These are phyloP conservation scores for Citrus reticulata DNA, from an alignment of 345 rosid genomes.

Conservation along the genomic window DNA sequence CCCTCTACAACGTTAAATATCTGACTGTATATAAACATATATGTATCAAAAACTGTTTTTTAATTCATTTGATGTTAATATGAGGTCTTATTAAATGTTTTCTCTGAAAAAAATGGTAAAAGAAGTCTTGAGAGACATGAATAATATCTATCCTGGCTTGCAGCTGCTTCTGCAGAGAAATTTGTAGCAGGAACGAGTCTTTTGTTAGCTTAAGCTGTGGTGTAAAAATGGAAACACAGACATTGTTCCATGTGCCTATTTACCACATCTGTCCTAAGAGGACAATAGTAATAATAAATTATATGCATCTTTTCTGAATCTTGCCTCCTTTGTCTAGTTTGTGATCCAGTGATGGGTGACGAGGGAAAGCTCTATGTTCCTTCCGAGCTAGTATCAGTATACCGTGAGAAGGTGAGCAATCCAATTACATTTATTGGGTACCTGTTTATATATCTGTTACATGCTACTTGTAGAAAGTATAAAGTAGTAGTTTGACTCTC, in stretches of 20 bases:
- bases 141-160: background rate
- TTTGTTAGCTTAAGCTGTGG: background rate
- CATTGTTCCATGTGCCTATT: background rate
- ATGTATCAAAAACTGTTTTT: background rate
- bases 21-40: background rate
- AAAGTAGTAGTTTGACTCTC: background rate
- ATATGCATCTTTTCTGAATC: conserved; percentile 14
- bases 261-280: background rate
- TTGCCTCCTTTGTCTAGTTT: conserved; percentile 48
- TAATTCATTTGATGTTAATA: background rate
- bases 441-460: background rate
- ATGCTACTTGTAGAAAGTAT: background rate
- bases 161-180: background rate
- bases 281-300: background rate
- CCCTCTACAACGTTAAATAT: background rate
- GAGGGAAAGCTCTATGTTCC: conserved; percentile 99
- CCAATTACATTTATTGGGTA: background rate
- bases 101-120: background rate
- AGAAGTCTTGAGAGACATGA: background rate
- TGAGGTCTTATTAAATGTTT: background rate
- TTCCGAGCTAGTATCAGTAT: conserved; percentile 71
- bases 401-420: conserved; percentile 75
- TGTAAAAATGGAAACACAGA: background rate
- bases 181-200: background rate
- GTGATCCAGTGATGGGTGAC: conserved; percentile 99